Evolutionary conservation across 129 eudicot species (phyloP), one percentile per base, ranked within the genome.

Genomic region (Glebionis coronaria): DNA sequence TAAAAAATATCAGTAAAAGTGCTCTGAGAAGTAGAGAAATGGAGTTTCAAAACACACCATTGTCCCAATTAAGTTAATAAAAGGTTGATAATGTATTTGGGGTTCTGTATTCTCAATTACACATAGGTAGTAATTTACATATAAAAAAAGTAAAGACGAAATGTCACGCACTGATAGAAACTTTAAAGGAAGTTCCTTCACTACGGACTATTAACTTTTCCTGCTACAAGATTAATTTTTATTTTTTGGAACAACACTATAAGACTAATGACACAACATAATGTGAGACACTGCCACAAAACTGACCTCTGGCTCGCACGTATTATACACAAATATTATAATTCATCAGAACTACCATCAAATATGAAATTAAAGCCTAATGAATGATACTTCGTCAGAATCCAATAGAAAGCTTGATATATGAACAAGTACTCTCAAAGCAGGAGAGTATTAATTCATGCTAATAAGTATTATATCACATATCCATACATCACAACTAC

Each of bases 401-500:
- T 47, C 18, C 53, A 13, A 5, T 45, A 11, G 53, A 47, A 15
- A 4, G 4, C 12, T 23, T 23, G 25, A 23, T 23, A 1, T 23
- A 23, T 47, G 16, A 47, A 47, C 53, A 47, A 47, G 15, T 47
- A 47, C 53, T 15, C 53, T 47, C 5, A 15, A 47, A 47, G n/a
- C 53, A 47, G 53, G 12, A 47, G 2, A 9, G n/a, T 0, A 47
- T 47, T 6, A 13, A 13, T 12, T 12, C 53, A 13, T 12, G 7
- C 18, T 12, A 4, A 49, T 16, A 49, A 7, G 20, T 49, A 49
- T 49, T 49, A 49, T 49, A 18, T 15, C 4, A 16, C 18, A 51
- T 51, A 16, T 44, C 28, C 28, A 70, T 27, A 56, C 44, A 70
- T 70, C 58, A 15, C 38, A 57, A 45, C 16, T 16, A 21, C 65